Evolutionary conservation across 2,329 filamentous ascomycete genomes (phyloP).

Genomic region (Trichoderma sp.): DNA sequence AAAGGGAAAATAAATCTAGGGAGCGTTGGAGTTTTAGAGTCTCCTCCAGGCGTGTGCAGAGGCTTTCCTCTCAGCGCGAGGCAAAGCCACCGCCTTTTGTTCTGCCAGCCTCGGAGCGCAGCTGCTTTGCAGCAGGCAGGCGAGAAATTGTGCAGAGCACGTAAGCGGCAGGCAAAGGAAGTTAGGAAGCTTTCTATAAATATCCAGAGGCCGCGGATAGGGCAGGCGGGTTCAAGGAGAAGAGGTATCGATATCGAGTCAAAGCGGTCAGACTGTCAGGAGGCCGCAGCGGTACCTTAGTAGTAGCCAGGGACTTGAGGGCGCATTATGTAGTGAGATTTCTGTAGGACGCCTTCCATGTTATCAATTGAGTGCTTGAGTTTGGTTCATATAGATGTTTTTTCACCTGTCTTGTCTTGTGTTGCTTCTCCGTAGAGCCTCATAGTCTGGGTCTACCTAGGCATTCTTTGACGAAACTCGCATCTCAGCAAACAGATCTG

Average conservation of each 20-base stretch:
- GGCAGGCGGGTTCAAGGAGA: not conserved
- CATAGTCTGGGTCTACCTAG: not conserved
- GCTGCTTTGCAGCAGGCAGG: not conserved
- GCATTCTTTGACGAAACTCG: not conserved
- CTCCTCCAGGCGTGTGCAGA: not conserved
- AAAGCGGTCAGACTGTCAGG: not conserved
- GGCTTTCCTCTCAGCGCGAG: not conserved
- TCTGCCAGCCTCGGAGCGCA: conserved; percentile 10
- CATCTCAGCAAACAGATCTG: not conserved
- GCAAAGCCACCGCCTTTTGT: conserved; percentile 15
- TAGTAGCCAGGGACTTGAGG: not conserved
- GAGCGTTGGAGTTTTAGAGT: not conserved
- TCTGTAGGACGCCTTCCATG: conserved; percentile 3
- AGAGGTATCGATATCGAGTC: not conserved
- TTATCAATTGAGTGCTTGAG: not conserved
- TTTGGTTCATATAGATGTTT: not conserved
- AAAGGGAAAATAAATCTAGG: not conserved
- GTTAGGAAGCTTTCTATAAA: not conserved
- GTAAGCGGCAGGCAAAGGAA: not conserved
- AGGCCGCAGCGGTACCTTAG: not conserved
- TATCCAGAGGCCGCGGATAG: not conserved
- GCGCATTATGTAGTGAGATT: not conserved
- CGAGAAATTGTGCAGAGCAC: not conserved
- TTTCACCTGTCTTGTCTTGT: not conserved
- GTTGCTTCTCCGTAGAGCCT: not conserved